Base-by-base conservation (phyloP, 164 flowering plant species). In the Vitis cinerea region DNA sequence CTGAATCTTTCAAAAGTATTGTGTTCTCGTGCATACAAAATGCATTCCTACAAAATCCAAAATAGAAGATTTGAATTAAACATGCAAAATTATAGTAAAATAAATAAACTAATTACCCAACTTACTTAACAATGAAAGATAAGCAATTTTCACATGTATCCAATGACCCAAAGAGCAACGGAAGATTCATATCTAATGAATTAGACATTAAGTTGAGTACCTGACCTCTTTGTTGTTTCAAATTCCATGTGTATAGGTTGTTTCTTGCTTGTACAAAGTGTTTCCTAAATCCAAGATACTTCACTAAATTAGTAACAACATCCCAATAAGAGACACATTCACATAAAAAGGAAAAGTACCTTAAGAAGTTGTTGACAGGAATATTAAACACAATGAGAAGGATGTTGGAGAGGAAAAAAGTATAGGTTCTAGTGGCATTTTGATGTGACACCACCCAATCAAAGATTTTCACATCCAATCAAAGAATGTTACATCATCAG, bases 181-280 rank as follows among this genome's bases (percentile, higher is more conserved):
- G 59, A 8, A 96, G 93, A 79, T 96, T 90, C 77, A 89, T 81
- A 76, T 96, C 99, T 13, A 96, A 72, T 11, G 99, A 93, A 70
- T 86, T 96, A 30, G 99, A 93, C 65, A 93, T 82, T 75, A 91
- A 53, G 67, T 74, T 85, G 57, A 93, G 75, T 59, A 93, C 84
- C 58, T 93, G 78, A 15, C 86, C 84, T 75, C 99, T 83, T 64
- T 91, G 98, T 1, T 74, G 49, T 29, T 96, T 97, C 97, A 93
- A 96, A 68, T 89, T 90, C 97, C 95, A 96, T 48, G 93, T n/a
- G 82, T 10, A 82, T 52, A 9, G 72, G 66, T 13, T 76, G 78
- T 63, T 85, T 91, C 90, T 85, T 96, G 71, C 92, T 74, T 31
- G 78, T 65, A 75, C 72, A 74, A 4, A 75, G 74, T 30, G 80